Evolutionary conservation across 208 protist species (phyloP).

Genomic region (Acanthamoeba lenticulata): DNA sequence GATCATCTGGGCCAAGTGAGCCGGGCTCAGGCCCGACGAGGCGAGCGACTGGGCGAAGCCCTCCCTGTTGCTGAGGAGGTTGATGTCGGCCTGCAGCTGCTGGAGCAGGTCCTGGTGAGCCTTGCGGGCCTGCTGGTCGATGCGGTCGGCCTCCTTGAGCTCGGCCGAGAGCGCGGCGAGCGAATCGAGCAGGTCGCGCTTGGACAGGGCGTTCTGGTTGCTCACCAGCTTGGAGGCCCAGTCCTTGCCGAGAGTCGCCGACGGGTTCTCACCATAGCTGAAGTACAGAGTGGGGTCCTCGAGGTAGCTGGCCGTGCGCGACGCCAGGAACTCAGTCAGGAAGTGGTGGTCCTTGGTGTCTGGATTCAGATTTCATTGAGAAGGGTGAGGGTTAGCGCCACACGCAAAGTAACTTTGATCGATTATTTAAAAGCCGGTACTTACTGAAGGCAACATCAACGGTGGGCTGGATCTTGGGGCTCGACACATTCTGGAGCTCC

Average conservation of each 20-base stretch:
- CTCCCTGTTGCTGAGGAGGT: conserved; percentile 26
- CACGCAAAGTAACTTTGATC: too few relatives aligned
- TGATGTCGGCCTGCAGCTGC: conserved; percentile 7
- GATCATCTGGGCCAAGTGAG: conserved; percentile 9
- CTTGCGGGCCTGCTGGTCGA: conserved; percentile 6
- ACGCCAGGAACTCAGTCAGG: conserved; percentile 18
- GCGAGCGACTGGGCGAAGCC: conserved; percentile 21
- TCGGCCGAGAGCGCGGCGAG: neutral
- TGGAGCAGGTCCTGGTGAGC: neutral
- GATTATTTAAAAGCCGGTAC: neutral
- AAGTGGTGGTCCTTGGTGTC: conserved; percentile 56
- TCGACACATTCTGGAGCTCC: neutral
- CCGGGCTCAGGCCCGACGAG: neutral
- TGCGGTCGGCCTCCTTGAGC: neutral
- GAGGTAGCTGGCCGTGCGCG: conserved; percentile 44
- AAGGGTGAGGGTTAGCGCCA: too few relatives aligned
- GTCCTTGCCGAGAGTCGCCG: neutral
- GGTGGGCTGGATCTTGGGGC: neutral
- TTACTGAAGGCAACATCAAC: neutral
- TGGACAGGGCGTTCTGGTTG: neutral
- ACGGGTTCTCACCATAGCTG: conserved; percentile 51
- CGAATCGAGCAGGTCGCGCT: neutral
- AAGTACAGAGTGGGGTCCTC: conserved; percentile 53
- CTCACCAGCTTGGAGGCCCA: neutral
- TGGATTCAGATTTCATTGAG: neutral